A percentile compares a stretch with the other conserved stretches of the same genome.
Evolutionary conservation across 129 eudicot species (phyloP).

Genomic region (Tagetes patula): DNA sequence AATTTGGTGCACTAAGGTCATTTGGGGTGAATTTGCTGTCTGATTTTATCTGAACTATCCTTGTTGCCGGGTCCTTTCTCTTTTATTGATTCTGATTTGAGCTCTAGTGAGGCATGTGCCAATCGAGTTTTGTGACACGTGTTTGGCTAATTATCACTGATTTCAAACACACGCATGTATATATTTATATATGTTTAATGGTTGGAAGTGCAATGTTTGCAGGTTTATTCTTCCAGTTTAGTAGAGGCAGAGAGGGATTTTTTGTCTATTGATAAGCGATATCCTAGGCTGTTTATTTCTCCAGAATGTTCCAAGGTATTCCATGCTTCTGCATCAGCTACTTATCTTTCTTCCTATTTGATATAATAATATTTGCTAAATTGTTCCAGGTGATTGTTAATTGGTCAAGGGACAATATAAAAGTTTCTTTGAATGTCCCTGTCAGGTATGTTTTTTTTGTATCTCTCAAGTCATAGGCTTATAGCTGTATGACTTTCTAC

Average conservation of each 20-base stretch:
- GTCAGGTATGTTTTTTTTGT: conserved; percentile 29
- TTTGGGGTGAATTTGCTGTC: conserved; percentile 19
- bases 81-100: conserved; percentile 11
- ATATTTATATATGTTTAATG: background rate
- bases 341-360: conserved; percentile 8
- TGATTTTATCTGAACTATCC: conserved; percentile 11
- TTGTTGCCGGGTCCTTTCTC: conserved; percentile 11
- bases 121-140: conserved; percentile 17
- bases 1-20: conserved; percentile 17
- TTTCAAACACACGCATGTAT: conserved; percentile 1
- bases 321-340: conserved; percentile 7
- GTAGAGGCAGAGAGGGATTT: conserved; percentile 41
- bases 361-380: conserved; percentile 17
- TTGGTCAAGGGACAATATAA: conserved; percentile 37
- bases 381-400: conserved; percentile 59
- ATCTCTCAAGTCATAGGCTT: background rate
- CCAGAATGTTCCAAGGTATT: conserved; percentile 43
- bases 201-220: conserved; percentile 22
- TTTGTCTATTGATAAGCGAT: conserved; percentile 43
- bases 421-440: conserved; percentile 35
- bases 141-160: conserved; percentile 18
- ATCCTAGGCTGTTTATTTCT: conserved; percentile 43
- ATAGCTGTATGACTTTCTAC: background rate
- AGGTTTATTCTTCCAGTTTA: conserved; percentile 68
- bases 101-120: conserved; percentile 13